Evolutionary conservation across 768 basidiomycete species (phyloP), one percentile per base, ranked within the genome.

Genomic region (Suillus alpinus): DNA sequence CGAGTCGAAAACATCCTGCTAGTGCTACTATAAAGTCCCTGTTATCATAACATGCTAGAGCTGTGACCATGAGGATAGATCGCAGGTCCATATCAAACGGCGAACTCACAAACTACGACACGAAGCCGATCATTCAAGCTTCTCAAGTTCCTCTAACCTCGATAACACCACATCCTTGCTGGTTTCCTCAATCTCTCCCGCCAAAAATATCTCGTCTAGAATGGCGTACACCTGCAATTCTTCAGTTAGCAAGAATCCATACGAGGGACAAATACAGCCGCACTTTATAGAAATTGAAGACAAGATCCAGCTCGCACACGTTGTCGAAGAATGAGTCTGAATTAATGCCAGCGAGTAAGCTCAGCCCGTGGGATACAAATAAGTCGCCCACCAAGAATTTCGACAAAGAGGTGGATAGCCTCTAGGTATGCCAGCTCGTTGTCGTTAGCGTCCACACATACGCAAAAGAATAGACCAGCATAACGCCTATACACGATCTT

Each of bases 271-370:
- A 57, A 18, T 1, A 29, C 36, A 56, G 29, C 50, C 50, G 20
- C 44, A 90, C 93, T 81, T 98, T 98, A 77, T 98, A 97, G 73
- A 98, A 99, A 75, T 98, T 98, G 80, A 98, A 99, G 2, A 99
- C 97, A 0, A 99, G 84, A 71, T 98, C 97, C 34, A 98, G 80
- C 74, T 98, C 95, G 77, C 97, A 98, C 1, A 99, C 97, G 67
- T 99, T 98, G 71, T 98, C 95, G 69, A 99, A 99, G 81, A 98
- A 99, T 0, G 95, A 87, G 72, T 98, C 96, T 97, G 60, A 59
- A 60, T 32, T 26, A 56, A 60, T 12, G 23, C n/a, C 14, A 31
- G 57, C 34, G 60, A 34, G 3, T 1, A 1, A 23, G 50, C 56
- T 6, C 53, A 16, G 23, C 16, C 5, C 6, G 6, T 39, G 53